Percentiles rank a stretch among this genome's conserved stretches.
phyloP scores from a whole-genome alignment of 2,329 filamentous ascomycete species.

The Xylaria hypoxylon region DNA sequence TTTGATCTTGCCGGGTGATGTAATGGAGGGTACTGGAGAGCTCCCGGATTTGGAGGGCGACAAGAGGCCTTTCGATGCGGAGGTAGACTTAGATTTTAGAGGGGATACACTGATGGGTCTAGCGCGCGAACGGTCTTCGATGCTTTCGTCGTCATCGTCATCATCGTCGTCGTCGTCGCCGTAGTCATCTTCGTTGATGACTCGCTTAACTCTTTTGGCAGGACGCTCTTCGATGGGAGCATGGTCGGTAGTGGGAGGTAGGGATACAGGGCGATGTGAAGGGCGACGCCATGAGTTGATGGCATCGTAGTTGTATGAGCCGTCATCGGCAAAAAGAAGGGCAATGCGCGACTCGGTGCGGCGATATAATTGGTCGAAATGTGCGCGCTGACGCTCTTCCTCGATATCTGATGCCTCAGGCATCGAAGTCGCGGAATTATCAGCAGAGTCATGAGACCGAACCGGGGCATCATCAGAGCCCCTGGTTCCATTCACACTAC shows the following conservation, averaged over 20 bases:
- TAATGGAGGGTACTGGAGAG: conserved; percentile 72
- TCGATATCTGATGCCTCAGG: conserved; percentile 73
- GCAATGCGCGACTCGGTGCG: conserved; percentile 81
- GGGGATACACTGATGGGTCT: conserved; percentile 58
- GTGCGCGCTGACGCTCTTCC: conserved; percentile 77
- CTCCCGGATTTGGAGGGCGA: conserved; percentile 78
- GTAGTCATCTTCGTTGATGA: conserved; percentile 87
- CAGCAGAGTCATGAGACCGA: conserved; percentile 64
- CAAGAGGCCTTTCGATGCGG: conserved; percentile 68
- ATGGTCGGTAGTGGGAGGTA: conserved; percentile 69
- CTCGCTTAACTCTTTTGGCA: conserved; percentile 78
- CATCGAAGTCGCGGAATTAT: conserved; percentile 63
- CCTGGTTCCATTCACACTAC: conserved; percentile 56
- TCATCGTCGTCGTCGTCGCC: conserved; percentile 86
- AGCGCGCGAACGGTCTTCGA: conserved; percentile 27
- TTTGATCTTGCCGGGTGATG: conserved; percentile 70
- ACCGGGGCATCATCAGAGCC: conserved; percentile 70
- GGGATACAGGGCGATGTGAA: conserved; percentile 54
- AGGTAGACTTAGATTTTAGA: conserved; percentile 61
- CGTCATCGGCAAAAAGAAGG: conserved; percentile 74
- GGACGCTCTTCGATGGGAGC: conserved; percentile 69
- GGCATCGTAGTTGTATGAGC: conserved; percentile 63
- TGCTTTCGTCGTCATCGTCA: conserved; percentile 71
- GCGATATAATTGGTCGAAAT: conserved; percentile 82
- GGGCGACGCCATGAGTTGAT: conserved; percentile 66